phyloP scores from a whole-genome alignment of 225 moss, liverwort and hornwort genomes.

The Straminergon stramineum region DNA sequence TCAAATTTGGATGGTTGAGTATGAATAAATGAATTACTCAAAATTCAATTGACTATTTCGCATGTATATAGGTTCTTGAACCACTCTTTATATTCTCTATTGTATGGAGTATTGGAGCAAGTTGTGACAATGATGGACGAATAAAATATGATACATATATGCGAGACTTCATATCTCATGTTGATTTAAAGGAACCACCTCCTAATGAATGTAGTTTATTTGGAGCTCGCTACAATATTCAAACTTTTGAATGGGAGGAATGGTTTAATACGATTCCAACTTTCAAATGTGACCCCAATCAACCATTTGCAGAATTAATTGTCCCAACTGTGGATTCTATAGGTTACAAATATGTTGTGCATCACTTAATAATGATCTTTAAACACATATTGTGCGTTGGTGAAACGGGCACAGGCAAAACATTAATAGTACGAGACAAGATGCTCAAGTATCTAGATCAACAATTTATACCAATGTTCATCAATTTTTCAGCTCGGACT shows the following conservation, averaged over 20 bases:
- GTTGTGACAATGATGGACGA: conserved; percentile 63
- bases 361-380: conserved; percentile 55
- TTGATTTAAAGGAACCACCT: conserved; percentile 43
- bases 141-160: conserved; percentile 54
- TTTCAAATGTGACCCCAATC: conserved; percentile 52
- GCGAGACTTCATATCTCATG: conserved; percentile 38
- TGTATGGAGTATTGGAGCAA: conserved; percentile 79
- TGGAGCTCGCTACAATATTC: conserved; percentile 44
- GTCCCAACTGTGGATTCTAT: conserved; percentile 76
- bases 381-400: conserved; percentile 78
- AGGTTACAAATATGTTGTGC: conserved; percentile 70
- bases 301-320: conserved; percentile 77
- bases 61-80: conserved; percentile 43
- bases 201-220: conserved; percentile 51
- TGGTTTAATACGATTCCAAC: conserved; percentile 78
- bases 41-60: background rate
- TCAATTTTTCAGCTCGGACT: conserved; percentile 80
- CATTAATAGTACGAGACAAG: conserved; percentile 71
- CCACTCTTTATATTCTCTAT: conserved; percentile 73
- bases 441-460: conserved; percentile 65
- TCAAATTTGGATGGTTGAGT: background rate
- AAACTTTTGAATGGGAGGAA: conserved; percentile 49
- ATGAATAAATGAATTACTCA: rapidly evolving
- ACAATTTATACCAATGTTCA: conserved; percentile 73
- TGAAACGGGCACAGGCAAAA: conserved; percentile 85